phyloP scores from a whole-genome alignment of 352 stramenopile genomes.

The Poterioochromonas sp. region DNA sequence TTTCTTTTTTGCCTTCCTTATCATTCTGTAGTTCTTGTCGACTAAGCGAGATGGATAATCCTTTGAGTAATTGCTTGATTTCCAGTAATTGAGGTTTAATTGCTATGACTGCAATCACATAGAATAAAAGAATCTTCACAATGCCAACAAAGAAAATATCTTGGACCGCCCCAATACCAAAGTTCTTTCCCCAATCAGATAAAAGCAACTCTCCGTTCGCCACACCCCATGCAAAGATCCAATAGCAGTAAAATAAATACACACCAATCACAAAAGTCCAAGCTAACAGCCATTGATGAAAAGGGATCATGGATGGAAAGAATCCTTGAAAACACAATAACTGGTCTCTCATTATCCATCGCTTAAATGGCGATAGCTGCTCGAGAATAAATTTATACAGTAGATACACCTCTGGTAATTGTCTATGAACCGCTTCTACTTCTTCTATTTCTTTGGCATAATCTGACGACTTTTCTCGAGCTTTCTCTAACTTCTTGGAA shows the following conservation, averaged over 20 bases:
- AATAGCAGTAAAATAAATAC: conserved; percentile 24
- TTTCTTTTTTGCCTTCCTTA: too few relatives aligned
- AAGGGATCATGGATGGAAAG: neutral
- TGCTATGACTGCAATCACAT: neutral
- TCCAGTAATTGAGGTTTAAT: neutral
- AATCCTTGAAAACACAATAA: neutral
- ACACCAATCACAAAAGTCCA: conserved; percentile 9
- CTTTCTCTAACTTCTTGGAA: too few relatives aligned
- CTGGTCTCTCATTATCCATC: conserved; percentile 1
- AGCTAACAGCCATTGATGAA: neutral
- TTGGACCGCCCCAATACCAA: conserved; percentile 3
- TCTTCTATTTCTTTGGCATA: too few relatives aligned
- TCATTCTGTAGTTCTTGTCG: too few relatives aligned
- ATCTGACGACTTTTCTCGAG: too few relatives aligned
- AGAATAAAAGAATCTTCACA: conserved; percentile 1
- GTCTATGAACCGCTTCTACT: too few relatives aligned
- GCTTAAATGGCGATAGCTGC: conserved; percentile 8
- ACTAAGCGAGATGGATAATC: neutral
- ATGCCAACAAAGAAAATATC: conserved; percentile 20
- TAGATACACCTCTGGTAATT: too few relatives aligned
- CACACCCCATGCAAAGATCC: conserved; percentile 16
- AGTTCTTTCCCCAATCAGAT: conserved; percentile 17
- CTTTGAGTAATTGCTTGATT: neutral
- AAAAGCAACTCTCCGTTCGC: neutral
- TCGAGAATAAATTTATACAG: conserved; percentile 21